Conservation (phyloP, 345 rosid species). For the Euphorbia lathyris region DNA sequence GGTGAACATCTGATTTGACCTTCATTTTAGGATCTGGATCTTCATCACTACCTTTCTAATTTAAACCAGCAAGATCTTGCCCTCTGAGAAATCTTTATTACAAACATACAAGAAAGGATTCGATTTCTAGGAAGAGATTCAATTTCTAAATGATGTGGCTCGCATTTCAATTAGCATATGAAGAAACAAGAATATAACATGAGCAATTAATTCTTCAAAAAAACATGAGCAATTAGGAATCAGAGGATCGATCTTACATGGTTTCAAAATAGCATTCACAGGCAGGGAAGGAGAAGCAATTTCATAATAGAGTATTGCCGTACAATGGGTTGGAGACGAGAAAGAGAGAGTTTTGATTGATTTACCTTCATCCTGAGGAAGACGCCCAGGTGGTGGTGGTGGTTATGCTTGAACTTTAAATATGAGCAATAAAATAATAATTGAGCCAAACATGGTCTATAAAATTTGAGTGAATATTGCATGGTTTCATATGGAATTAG, state of each 20-base stretch:
- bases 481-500: not conserved
- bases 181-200: not conserved
- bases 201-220: too few species aligned
- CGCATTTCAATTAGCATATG: too few species aligned
- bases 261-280: not conserved
- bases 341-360: not conserved
- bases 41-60: too few species aligned
- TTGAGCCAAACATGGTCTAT: not conserved
- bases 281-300: not conserved
- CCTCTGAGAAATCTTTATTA: not conserved
- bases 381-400: not conserved
- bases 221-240: too few species aligned
- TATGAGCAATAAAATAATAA: not conserved
- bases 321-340: not conserved
- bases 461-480: not conserved
- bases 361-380: constrained; percentile 7
- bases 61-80: constrained; percentile 20
- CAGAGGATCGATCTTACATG: constrained; percentile 2
- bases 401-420: not conserved
- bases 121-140: too few species aligned
- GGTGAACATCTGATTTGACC: too few species aligned
- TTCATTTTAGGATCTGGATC: too few species aligned
- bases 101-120: not conserved
- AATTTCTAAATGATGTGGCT: not conserved
- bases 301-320: not conserved